phyloP scores from a whole-genome alignment of 2,329 filamentous ascomycete species.

The Exophiala xenobiotica region DNA sequence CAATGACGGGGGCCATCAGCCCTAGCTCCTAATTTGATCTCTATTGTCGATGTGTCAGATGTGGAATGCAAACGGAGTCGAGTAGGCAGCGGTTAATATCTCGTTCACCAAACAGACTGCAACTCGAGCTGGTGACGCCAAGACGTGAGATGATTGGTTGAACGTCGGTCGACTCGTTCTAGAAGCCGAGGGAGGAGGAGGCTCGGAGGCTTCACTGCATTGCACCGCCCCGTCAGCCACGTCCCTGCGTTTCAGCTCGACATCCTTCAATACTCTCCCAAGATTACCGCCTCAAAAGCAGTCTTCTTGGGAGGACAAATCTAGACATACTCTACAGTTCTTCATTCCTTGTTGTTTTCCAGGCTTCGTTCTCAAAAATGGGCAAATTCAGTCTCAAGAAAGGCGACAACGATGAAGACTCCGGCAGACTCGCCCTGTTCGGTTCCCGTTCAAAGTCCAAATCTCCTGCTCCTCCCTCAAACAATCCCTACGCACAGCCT shows the following conservation, averaged over 20 bases:
- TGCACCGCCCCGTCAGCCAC: constrained; percentile 18
- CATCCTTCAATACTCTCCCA: constrained; percentile 9
- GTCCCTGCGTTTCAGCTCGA: constrained; percentile 27
- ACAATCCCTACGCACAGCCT: constrained; percentile 59
- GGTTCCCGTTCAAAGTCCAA: constrained; percentile 57
- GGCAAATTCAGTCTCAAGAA: constrained; percentile 52
- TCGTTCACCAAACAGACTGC: too few species aligned
- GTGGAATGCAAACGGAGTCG: not conserved
- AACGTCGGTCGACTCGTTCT: not conserved
- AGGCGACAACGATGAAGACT: constrained; percentile 52
- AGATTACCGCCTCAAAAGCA: constrained; percentile 2
- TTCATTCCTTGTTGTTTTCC: too few species aligned
- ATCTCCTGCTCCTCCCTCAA: constrained; percentile 47
- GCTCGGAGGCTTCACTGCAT: not conserved
- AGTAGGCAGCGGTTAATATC: not conserved
- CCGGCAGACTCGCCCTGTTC: constrained; percentile 59
- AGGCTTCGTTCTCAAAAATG: constrained; percentile 35
- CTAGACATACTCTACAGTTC: too few species aligned
- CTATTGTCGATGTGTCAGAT: constrained; percentile 23
- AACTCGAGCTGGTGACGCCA: too few species aligned
- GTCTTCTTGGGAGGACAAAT: too few species aligned
- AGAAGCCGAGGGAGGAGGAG: constrained; percentile 1
- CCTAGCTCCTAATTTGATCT: constrained; percentile 8
- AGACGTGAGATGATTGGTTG: too few species aligned
- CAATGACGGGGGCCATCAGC: constrained; percentile 44